Conservation (phyloP, 139 green algal species). For the Coelastrella sp. region DNA sequence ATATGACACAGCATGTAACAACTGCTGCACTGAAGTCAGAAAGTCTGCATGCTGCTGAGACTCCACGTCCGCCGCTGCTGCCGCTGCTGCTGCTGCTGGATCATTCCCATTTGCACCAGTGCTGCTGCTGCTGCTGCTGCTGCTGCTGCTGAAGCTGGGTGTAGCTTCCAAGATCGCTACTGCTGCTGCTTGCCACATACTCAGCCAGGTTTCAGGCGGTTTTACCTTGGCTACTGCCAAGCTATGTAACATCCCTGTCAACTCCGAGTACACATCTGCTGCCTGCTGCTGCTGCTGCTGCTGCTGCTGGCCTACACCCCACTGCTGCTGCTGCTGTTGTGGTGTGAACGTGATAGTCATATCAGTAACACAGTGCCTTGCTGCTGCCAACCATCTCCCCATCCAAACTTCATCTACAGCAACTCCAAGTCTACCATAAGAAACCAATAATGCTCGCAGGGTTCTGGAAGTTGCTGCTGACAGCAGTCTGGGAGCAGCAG, state of each 20-base stretch:
- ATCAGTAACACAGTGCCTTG: background rate
- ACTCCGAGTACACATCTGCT: background rate
- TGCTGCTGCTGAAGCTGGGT: constrained; percentile 19
- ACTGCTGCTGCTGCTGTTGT: constrained; percentile 9
- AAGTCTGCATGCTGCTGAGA: too few relatives aligned
- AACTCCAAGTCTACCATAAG: background rate
- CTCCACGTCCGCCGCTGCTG: too few relatives aligned
- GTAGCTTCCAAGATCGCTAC: background rate
- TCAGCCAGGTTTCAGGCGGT: background rate
- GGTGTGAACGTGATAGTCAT: background rate
- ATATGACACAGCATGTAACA: constrained; percentile 23
- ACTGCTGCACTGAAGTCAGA: background rate
- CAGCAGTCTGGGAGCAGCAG: background rate
- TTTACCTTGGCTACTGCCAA: background rate
- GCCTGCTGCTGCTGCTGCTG: constrained; percentile 15
- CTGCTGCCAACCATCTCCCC: constrained; percentile 10
- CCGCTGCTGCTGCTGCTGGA: background rate
- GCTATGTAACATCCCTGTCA: background rate
- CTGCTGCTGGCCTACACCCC: background rate
- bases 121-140: constrained; percentile 29
- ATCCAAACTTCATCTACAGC: background rate
- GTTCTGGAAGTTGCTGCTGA: background rate
- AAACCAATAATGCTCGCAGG: background rate
- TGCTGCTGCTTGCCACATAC: background rate
- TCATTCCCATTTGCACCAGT: background rate